These are phyloP conservation scores for Lithohypha guttulata DNA, from an alignment of 2,329 filamentous ascomycete species.

Conservation along the genomic window DNA sequence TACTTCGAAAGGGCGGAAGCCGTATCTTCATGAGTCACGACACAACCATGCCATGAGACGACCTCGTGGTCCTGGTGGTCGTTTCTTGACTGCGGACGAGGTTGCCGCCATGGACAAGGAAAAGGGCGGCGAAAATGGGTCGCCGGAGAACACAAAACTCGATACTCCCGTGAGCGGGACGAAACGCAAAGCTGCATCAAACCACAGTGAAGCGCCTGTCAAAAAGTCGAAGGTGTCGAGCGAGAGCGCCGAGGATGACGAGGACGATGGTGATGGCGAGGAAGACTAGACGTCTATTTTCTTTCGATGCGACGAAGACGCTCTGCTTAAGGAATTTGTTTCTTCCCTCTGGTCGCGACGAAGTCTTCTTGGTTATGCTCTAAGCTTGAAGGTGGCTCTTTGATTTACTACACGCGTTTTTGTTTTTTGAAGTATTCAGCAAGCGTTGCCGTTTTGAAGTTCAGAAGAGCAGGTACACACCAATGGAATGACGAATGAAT, in stretches of 20 bases:
- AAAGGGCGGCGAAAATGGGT: slow-evolving; percentile 26
- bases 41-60: slow-evolving; percentile 98
- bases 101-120: slow-evolving; percentile 73
- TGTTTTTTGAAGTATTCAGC: too few species aligned
- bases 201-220: slow-evolving; percentile 33
- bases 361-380: too few species aligned
- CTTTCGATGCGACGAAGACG: not conserved
- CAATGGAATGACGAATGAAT: too few species aligned
- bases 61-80: slow-evolving; percentile 82
- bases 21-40: slow-evolving; percentile 91
- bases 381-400: too few species aligned
- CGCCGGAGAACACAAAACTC: slow-evolving; percentile 22
- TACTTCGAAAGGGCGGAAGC: slow-evolving; percentile 90
- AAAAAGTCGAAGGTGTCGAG: slow-evolving; percentile 43
- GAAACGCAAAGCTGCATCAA: slow-evolving; percentile 43
- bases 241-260: slow-evolving; percentile 42
- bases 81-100: slow-evolving; percentile 93
- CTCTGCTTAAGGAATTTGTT: not conserved
- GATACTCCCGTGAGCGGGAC: slow-evolving; percentile 28
- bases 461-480: too few species aligned
- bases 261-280: slow-evolving; percentile 43
- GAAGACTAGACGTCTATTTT: slow-evolving; percentile 40
- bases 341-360: too few species aligned
- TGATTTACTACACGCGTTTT: too few species aligned
- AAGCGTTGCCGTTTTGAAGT: too few species aligned